Percentiles rank a stretch among this genome's conserved stretches.
These are phyloP conservation scores for Thyridium curvatum DNA, from an alignment of 2,329 filamentous ascomycete genomes.

Conservation along the genomic window DNA sequence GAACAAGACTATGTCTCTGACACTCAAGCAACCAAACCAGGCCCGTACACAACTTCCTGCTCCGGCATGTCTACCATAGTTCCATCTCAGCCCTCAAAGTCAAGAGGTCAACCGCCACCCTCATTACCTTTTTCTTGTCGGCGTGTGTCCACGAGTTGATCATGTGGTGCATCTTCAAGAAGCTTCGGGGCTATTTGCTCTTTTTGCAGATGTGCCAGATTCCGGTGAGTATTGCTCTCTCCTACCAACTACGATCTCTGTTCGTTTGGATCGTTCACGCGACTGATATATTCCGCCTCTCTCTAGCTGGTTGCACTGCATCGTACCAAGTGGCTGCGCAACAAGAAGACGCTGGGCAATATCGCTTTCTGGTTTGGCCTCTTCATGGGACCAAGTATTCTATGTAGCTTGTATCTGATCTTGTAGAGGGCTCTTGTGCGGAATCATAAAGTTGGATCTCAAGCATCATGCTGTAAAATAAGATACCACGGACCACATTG, in stretches of 20 bases:
- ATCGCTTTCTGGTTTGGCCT: conserved; percentile 73
- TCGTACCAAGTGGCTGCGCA: conserved; percentile 59
- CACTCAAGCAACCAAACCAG: conserved; percentile 13
- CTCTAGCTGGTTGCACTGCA: conserved; percentile 55
- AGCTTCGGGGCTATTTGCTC: conserved; percentile 67
- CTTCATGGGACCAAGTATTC: conserved; percentile 67
- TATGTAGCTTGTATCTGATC: conserved; percentile 55
- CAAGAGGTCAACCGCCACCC: conserved; percentile 63
- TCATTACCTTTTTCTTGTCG: conserved; percentile 69
- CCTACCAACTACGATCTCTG: not conserved
- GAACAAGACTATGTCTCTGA: not conserved
- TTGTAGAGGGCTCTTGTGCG: conserved; percentile 24
- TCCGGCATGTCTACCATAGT: conserved; percentile 74
- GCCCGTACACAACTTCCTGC: conserved; percentile 70
- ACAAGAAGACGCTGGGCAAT: conserved; percentile 60
- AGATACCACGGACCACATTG: too few species aligned
- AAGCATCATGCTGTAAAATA: too few species aligned
- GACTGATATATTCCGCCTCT: too few species aligned
- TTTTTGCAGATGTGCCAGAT: conserved; percentile 70
- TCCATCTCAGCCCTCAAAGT: conserved; percentile 69
- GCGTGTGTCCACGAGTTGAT: conserved; percentile 69
- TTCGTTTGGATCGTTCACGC: not conserved
- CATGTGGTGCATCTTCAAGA: conserved; percentile 77
- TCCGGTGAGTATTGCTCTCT: conserved; percentile 36
- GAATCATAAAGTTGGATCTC: too few species aligned